Evolutionary conservation across 2,329 filamentous ascomycete genomes (phyloP).

Genomic region (Exophiala aquamarina): DNA sequence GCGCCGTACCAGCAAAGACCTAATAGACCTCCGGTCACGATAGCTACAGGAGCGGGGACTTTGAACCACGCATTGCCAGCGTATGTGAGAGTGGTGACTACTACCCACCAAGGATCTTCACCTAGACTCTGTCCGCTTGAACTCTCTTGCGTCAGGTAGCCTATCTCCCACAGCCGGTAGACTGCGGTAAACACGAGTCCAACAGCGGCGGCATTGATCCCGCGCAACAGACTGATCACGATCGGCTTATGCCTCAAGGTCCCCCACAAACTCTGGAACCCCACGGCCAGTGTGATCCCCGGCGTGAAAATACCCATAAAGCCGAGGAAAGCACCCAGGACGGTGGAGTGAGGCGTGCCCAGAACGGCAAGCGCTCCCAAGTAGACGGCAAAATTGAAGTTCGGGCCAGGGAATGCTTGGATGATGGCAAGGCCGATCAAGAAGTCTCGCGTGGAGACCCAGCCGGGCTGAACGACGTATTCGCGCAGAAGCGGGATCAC

Average conservation of each 20-base stretch:
- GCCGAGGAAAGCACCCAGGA: constrained; percentile 52
- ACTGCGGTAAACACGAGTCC: constrained; percentile 65
- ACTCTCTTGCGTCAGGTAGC: constrained; percentile 53
- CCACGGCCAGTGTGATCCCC: constrained; percentile 36
- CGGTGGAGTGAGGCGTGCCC: constrained; percentile 30
- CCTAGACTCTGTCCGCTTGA: constrained; percentile 54
- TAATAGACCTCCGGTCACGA: constrained; percentile 47
- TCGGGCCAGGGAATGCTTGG: constrained; percentile 67
- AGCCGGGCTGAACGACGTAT: constrained; percentile 64
- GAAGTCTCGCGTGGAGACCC: constrained; percentile 70
- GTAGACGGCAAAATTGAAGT: constrained; percentile 55
- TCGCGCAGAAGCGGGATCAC: constrained; percentile 64
- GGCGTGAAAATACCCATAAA: constrained; percentile 47
- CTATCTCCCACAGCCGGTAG: constrained; percentile 63
- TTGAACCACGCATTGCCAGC: constrained; percentile 50
- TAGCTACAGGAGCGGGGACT: constrained; percentile 44
- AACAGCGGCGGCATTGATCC: constrained; percentile 61
- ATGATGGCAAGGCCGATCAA: constrained; percentile 70
- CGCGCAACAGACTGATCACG: constrained; percentile 53
- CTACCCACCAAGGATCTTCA: constrained; percentile 64
- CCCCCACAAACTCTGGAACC: constrained; percentile 53
- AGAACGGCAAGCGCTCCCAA: constrained; percentile 53
- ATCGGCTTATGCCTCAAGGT: constrained; percentile 46
- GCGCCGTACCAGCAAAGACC: constrained; percentile 50
- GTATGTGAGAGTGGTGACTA: constrained; percentile 54